A percentile compares a stretch with the other conserved stretches of the same genome.
Evolutionary conservation across 225 moss, liverwort and hornwort genomes (phyloP).

Genomic region (Polytrichum formosum): DNA sequence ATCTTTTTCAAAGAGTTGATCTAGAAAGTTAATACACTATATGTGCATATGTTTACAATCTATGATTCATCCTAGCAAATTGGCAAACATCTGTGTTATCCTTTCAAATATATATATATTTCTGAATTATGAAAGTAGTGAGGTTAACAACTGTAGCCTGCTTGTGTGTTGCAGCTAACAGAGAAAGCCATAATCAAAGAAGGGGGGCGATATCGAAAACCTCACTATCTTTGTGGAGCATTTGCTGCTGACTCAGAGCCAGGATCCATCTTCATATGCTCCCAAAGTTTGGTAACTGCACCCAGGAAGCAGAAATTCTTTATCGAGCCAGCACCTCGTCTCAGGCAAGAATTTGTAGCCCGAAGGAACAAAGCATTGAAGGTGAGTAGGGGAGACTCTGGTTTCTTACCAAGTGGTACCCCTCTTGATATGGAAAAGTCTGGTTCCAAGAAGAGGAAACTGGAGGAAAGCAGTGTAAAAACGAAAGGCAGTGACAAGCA

Average conservation of each 20-base stretch:
- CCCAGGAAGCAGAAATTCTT: constrained; percentile 41
- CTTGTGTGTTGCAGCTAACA: constrained; percentile 57
- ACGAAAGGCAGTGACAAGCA: constrained; percentile 23
- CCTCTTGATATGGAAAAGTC: constrained; percentile 51
- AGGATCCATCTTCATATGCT: constrained; percentile 60
- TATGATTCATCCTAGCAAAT: too few relatives aligned
- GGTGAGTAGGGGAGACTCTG: constrained; percentile 25
- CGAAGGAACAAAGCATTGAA: constrained; percentile 42
- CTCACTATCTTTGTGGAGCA: constrained; percentile 86
- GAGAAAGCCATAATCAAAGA: constrained; percentile 80
- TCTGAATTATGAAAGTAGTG: too few relatives aligned
- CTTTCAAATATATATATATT: too few relatives aligned
- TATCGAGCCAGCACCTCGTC: constrained; percentile 52
- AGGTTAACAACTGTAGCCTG: neutral
- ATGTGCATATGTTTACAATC: too few relatives aligned
- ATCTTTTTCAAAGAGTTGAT: too few relatives aligned
- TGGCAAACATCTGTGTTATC: too few relatives aligned
- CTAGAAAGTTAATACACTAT: too few relatives aligned
- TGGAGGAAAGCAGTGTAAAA: constrained; percentile 16
- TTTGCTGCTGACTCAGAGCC: constrained; percentile 68
- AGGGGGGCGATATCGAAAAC: constrained; percentile 73
- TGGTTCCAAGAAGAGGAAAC: constrained; percentile 25
- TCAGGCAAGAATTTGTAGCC: constrained; percentile 71
- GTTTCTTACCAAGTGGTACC: constrained; percentile 49
- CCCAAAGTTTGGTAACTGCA: constrained; percentile 36